Percentiles rank a stretch among this genome's conserved stretches.
phyloP scores from a whole-genome alignment of 306 rosid species.

The Trifolium repens region DNA sequence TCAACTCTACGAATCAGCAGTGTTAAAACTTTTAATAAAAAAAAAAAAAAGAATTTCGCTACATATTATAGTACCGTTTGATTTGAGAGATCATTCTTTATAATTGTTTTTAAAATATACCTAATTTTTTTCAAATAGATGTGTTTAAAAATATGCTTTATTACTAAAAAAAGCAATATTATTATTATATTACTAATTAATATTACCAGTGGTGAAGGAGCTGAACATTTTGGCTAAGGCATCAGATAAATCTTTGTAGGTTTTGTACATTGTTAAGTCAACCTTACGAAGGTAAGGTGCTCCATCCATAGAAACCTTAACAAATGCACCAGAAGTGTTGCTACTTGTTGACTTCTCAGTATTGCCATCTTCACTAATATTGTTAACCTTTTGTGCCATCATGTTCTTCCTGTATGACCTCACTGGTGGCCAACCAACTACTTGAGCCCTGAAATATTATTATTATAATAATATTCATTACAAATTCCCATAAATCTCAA shows the following conservation, averaged over 20 bases:
- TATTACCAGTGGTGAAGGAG: conserved; percentile 85
- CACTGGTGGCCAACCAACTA: conserved; percentile 99
- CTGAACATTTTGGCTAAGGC: conserved; percentile 99
- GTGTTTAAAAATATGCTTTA: too few relatives aligned
- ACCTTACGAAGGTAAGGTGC: conserved; percentile 99
- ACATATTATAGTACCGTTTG: not conserved
- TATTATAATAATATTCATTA: not conserved
- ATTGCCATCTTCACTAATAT: conserved; percentile 23
- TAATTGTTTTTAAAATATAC: not conserved
- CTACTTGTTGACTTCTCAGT: conserved; percentile 51
- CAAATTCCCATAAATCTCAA: conserved; percentile 34
- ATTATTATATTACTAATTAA: too few relatives aligned
- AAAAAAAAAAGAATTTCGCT: not conserved
- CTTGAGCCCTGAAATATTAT: conserved; percentile 72
- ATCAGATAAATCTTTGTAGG: conserved; percentile 88
- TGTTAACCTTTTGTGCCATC: conserved; percentile 71
- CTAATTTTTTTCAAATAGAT: too few relatives aligned
- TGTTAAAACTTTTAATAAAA: not conserved
- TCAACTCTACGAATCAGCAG: not conserved
- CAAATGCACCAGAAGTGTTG: conserved; percentile 56
- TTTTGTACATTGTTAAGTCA: conserved; percentile 85
- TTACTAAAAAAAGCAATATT: too few relatives aligned
- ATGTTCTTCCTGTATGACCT: conserved; percentile 88
- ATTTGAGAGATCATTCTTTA: not conserved
- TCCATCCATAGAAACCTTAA: conserved; percentile 97